Conservation (phyloP, 129 eudicot genomes). For the Saussurea involucrata region DNA sequence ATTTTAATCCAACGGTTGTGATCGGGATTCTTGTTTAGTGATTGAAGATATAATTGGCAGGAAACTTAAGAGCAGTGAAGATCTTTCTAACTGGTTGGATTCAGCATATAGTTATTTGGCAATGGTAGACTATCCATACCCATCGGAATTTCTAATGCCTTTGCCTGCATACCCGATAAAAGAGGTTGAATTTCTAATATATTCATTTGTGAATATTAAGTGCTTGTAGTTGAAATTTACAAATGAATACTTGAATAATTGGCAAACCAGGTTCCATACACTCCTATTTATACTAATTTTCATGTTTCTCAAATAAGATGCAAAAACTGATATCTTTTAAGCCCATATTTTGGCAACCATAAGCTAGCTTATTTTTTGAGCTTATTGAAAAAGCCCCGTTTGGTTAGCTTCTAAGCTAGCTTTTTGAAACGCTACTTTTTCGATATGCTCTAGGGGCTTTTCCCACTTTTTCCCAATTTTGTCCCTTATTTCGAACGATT, state of each 20-base stretch:
- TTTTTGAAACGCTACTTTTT: neutral
- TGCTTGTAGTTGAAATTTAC: neutral
- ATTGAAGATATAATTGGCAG: conserved; percentile 32
- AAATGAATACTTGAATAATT: neutral
- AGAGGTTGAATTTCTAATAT: conserved; percentile 44
- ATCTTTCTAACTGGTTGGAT: conserved; percentile 65
- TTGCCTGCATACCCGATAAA: conserved; percentile 87
- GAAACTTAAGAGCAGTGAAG: conserved; percentile 54
- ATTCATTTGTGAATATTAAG: neutral
- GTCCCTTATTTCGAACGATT: neutral
- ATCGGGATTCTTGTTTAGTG: neutral
- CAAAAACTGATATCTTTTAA: neutral
- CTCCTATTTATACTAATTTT: neutral
- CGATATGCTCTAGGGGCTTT: too few relatives aligned
- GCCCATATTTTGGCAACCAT: neutral
- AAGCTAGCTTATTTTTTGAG: neutral
- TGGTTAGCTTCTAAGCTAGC: neutral
- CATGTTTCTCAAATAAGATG: neutral
- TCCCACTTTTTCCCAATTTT: too few relatives aligned
- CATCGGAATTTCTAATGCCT: conserved; percentile 80
- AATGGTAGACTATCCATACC: conserved; percentile 85
- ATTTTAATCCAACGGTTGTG: neutral
- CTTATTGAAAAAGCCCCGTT: neutral
- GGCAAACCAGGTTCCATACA: neutral
- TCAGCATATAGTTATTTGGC: conserved; percentile 89